A percentile compares a stretch with the other conserved stretches of the same genome.
Conservation (phyloP, 345 rosid species). For the Citrus mangshanensis region DNA sequence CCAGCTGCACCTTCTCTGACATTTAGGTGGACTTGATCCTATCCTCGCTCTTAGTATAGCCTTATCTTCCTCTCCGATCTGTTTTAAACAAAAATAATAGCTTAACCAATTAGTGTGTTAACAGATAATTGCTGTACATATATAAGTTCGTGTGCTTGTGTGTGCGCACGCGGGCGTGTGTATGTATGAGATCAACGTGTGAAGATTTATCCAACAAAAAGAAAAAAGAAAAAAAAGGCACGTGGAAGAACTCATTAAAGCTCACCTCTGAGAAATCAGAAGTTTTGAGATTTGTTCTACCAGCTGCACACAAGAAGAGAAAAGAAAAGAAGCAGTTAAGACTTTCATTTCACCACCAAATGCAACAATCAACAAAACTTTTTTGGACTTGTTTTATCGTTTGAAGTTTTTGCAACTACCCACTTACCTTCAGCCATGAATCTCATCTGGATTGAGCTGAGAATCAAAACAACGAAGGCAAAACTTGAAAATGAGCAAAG, state of each 20-base stretch:
- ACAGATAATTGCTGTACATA: background rate
- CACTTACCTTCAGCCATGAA: conserved; percentile 54
- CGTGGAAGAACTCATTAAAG: too few species aligned
- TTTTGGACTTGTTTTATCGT: background rate
- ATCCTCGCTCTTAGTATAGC: conserved; percentile 51
- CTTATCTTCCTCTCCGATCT: conserved; percentile 34
- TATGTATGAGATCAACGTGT: too few species aligned
- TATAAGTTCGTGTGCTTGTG: too few species aligned
- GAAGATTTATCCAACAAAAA: too few species aligned
- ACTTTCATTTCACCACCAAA: background rate
- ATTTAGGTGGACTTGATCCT: conserved; percentile 91
- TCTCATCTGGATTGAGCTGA: conserved; percentile 48
- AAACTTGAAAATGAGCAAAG: conserved; percentile 27
- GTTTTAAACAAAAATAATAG: background rate
- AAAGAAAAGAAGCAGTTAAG: background rate
- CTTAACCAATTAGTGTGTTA: too few species aligned
- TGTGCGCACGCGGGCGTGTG: too few species aligned
- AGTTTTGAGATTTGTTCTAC: conserved; percentile 47
- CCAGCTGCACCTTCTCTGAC: conserved; percentile 72
- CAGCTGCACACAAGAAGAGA: conserved; percentile 29
- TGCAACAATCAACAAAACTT: background rate
- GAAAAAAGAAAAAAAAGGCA: too few species aligned
- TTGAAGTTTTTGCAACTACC: conserved; percentile 24
- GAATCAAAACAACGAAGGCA: conserved; percentile 42
- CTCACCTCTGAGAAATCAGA: conserved; percentile 37